Evolutionary conservation across 768 basidiomycete genomes (phyloP).

Genomic region (Amanita phalloides): DNA sequence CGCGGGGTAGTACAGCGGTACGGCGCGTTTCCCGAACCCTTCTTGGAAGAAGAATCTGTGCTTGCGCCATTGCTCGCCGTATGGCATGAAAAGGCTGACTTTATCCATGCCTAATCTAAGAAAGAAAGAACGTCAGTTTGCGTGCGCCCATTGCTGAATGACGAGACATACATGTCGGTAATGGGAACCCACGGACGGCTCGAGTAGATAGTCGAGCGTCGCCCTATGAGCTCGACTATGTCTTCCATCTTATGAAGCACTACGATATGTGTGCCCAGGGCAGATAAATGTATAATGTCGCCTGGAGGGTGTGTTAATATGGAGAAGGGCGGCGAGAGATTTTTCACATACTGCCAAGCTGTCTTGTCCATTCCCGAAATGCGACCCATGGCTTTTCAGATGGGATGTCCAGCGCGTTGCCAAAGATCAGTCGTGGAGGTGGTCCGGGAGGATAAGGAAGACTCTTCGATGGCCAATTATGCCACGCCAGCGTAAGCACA

Average conservation of each 20-base stretch:
- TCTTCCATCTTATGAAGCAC: constrained; percentile 4
- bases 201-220: background rate
- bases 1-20: background rate
- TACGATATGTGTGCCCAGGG: background rate
- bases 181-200: background rate
- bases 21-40: background rate
- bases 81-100: background rate
- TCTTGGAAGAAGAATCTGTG: constrained; percentile 1
- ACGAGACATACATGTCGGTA: background rate
- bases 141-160: background rate
- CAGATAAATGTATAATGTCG: constrained; percentile 1
- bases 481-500: too few relatives aligned
- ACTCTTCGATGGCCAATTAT: too few relatives aligned
- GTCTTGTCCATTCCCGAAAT: background rate
- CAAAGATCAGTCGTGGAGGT: background rate
- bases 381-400: constrained; percentile 1
- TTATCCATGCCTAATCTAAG: background rate
- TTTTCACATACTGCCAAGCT: background rate
- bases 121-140: too few relatives aligned
- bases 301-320: background rate
- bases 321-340: too few relatives aligned
- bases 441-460: constrained; percentile 3
- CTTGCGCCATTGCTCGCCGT: background rate
- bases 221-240: background rate
- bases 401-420: constrained; percentile 2